Evolutionary conservation across 1,139 yeast species (phyloP).

Genomic region (Arxiozyma bovina): DNA sequence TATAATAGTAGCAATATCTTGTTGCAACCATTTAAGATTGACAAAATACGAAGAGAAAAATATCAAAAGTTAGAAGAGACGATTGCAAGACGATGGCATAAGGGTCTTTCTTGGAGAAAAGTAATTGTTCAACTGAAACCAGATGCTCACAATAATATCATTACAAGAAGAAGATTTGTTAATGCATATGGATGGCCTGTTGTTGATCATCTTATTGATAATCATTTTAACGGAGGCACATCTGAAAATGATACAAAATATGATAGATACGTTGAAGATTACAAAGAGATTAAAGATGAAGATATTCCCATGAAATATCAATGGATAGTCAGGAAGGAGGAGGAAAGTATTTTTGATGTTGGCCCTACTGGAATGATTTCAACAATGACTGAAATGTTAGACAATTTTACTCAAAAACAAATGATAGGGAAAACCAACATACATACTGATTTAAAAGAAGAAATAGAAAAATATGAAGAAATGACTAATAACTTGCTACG

Average conservation of each 20-base stretch:
- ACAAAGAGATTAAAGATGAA: slow-evolving; percentile 31
- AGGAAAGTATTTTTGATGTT: slow-evolving; percentile 49
- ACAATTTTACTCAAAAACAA: slow-evolving; percentile 24
- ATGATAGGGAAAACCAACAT: slow-evolving; percentile 2
- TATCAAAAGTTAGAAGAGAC: slow-evolving; percentile 47
- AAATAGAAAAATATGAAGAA: slow-evolving; percentile 15
- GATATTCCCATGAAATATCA: slow-evolving; percentile 15
- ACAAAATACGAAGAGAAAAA: slow-evolving; percentile 33
- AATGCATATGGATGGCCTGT: slow-evolving; percentile 99
- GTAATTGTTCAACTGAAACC: slow-evolving; percentile 80
- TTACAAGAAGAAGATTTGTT: slow-evolving; percentile 80
- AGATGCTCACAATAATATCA: slow-evolving; percentile 92
- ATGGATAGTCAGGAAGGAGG: slow-evolving; percentile 45
- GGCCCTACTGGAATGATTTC: slow-evolving; percentile 67
- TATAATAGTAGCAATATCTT: slow-evolving; percentile 17
- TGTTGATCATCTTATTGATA: slow-evolving; percentile 64
- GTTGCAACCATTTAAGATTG: slow-evolving; percentile 19
- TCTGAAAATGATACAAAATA: slow-evolving; percentile 3
- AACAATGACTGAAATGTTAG: slow-evolving; percentile 46
- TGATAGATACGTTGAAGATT: slow-evolving; percentile 27
- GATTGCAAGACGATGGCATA: slow-evolving; percentile 85
- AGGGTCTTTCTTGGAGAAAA: slow-evolving; percentile 80
- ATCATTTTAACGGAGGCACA: slow-evolving; percentile 40
- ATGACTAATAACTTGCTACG: slow-evolving; percentile 10
- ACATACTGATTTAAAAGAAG: slow-evolving; percentile 13